Conservation (phyloP, 352 stramenopile species). For the Phytophthora sp. region DNA sequence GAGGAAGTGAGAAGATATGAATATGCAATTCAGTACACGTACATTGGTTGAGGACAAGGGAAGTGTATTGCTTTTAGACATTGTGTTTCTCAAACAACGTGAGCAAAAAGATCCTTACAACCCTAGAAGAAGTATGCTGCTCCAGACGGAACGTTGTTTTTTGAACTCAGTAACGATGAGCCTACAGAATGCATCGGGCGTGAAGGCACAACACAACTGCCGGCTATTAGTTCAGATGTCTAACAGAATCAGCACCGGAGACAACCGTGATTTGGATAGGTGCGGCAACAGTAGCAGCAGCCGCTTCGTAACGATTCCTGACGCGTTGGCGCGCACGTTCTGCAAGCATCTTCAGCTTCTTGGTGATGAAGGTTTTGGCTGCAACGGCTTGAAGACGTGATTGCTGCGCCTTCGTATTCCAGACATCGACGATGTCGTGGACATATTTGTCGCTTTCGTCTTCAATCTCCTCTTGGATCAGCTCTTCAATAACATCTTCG, state of each 20-base stretch:
- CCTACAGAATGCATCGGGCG: no score
- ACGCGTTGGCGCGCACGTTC: constrained; percentile 59
- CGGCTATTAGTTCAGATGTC: constrained; percentile 6
- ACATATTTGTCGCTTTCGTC: constrained; percentile 88
- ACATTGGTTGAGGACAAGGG: background rate
- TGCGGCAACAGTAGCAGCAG: background rate
- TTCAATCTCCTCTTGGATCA: constrained; percentile 91
- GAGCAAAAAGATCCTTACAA: no score
- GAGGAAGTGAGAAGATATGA: background rate
- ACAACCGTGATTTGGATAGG: constrained; percentile 22
- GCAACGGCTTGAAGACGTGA: constrained; percentile 37
- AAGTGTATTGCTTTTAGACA: constrained; percentile 1
- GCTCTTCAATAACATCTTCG: constrained; percentile 92
- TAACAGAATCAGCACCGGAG: background rate
- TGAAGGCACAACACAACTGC: background rate
- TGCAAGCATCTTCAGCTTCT: constrained; percentile 59
- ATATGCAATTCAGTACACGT: constrained; percentile 9
- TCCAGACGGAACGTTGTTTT: no score
- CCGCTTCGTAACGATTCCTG: constrained; percentile 29
- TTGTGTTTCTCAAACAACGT: no score
- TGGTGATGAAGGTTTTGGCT: constrained; percentile 49
- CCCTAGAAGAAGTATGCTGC: no score
- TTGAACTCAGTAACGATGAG: no score
- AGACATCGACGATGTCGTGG: constrained; percentile 64
- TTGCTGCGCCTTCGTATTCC: constrained; percentile 46